Evolutionary conservation across 768 basidiomycete genomes (phyloP), one percentile per base, ranked within the genome.

Genomic region (Rubroboletus pulcherrimus): DNA sequence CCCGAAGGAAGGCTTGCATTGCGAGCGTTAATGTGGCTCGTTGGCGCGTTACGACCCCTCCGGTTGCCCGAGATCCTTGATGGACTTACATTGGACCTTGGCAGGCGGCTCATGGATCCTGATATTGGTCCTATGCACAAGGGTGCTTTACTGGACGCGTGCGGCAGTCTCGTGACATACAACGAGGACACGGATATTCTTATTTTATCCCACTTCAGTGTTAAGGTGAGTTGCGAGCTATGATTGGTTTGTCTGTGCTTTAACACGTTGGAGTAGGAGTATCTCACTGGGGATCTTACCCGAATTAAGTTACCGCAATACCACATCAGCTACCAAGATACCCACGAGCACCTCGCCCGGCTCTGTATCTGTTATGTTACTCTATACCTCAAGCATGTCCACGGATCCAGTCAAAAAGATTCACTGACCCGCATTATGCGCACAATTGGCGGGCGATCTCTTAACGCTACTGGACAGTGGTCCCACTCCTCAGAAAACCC

Each of bases 191-290:
- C 59, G 2, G 33, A 24, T 5, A 30, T 58, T 9, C 14, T 63
- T 2, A 50, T 57, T 5, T 41, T 66, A 11, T 66, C 64, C 2
- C 64, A 66, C 41, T 66, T 57, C n/a, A 66, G 65, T 34, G 64
- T 66, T 46, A 66, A 63, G 56, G 65, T 63, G 43, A 41, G 55
- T 33, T 8, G 2, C 26, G 34, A n/a, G 1, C 4, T 19, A n/a
- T 10, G 0, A 0, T 31, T 21, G 3, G 14, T 38, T 12, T 5
- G 8, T 49, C 12, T 40, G 2, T 11, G 4, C 3, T 24, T 44
- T 5, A 34, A 46, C 10, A 11, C 1, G 15, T 42, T 21, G 5
- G 21, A 12, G 7, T 15, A 63, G 58, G 63, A 63, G 15, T 63
- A 63, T n/a, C 55, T 63, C 30, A 51, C 39, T 7, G 49, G 55